A percentile compares a stretch with the other conserved stretches of the same genome.
Evolutionary conservation across 257 asterid species (phyloP).

Genomic region (Primulina eburnea): DNA sequence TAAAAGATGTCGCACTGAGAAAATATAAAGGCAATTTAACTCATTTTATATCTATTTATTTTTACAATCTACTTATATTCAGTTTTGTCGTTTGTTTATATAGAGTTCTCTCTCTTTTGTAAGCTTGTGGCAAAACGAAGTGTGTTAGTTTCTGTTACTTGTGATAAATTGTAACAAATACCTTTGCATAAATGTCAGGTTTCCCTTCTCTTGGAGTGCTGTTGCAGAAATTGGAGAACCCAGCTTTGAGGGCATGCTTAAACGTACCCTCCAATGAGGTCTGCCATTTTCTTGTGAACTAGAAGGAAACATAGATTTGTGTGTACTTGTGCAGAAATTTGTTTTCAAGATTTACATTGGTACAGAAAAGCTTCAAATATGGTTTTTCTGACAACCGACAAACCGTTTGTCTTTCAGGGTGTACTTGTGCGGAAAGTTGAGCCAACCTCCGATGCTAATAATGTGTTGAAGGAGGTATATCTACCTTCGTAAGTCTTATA

Average conservation of each 20-base stretch:
- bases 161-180: constrained; percentile 5
- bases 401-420: constrained; percentile 50
- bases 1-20: constrained; percentile 11
- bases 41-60: constrained; percentile 3
- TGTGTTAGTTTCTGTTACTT: constrained; percentile 10
- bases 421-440: constrained; percentile 77
- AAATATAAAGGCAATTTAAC: constrained; percentile 13
- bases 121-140: constrained; percentile 19
- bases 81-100: constrained; percentile 12
- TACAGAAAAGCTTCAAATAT: background rate
- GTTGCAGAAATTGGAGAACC: constrained; percentile 94
- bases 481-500: constrained; percentile 15
- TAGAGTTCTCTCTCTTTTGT: constrained; percentile 4
- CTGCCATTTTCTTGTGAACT: constrained; percentile 23
- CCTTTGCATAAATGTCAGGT: constrained; percentile 48
- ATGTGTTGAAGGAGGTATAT: constrained; percentile 68
- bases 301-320: constrained; percentile 15
- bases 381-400: constrained; percentile 10
- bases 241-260: constrained; percentile 88
- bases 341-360: background rate
- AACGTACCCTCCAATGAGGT: constrained; percentile 88
- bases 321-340: background rate
- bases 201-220: constrained; percentile 92
- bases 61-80: background rate
- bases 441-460: constrained; percentile 72